Percentiles rank a stretch among this genome's conserved stretches.
phyloP scores from a whole-genome alignment of 164 flowering plant genomes.

The Piper longum region DNA sequence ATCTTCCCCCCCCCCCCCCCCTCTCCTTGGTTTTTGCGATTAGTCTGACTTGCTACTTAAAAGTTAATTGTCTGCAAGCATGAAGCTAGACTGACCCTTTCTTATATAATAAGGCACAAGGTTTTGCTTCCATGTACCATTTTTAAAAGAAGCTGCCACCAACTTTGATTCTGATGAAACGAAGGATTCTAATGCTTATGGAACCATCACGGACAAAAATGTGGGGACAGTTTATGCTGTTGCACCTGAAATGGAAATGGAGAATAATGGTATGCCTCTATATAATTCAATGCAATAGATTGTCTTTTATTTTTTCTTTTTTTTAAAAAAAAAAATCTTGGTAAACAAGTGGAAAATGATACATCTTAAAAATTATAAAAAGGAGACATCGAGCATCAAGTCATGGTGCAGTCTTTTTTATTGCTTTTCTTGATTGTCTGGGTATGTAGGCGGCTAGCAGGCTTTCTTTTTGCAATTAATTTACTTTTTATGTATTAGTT shows the following conservation, averaged over 20 bases:
- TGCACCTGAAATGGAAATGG: background rate
- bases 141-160: background rate
- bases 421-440: too few species aligned
- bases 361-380: background rate
- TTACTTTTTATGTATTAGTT: too few species aligned
- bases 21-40: background rate
- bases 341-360: background rate
- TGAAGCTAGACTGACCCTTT: background rate
- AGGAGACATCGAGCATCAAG: background rate
- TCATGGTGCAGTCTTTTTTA: background rate
- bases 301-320: background rate
- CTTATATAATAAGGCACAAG: background rate
- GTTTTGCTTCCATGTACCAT: background rate
- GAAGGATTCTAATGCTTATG: background rate
- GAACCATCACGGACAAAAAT: background rate
- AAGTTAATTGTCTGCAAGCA: background rate
- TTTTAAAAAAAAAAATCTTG: background rate
- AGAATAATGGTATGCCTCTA: background rate
- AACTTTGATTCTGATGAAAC: background rate
- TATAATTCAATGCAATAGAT: background rate
- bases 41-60: background rate
- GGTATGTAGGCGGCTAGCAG: too few species aligned
- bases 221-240: background rate
- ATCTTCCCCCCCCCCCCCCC: too few species aligned
- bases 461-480: too few species aligned